Conservation (phyloP, 75 land plant genomes). For the Sequoiadendron giganteum region DNA sequence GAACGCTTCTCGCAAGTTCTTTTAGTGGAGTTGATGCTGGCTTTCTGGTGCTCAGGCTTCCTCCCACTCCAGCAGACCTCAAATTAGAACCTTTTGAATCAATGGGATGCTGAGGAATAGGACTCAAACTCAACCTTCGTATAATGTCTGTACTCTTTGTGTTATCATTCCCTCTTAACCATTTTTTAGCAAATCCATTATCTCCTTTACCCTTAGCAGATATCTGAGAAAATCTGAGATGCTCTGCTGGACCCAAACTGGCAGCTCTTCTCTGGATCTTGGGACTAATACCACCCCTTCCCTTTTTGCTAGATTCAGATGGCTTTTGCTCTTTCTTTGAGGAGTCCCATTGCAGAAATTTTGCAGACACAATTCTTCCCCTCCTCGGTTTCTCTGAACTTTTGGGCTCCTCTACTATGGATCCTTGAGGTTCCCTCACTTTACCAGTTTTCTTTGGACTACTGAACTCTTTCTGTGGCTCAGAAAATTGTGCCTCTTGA, state of each 20-base stretch:
- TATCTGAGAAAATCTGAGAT: background rate
- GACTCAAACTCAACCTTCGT: conserved; percentile 4
- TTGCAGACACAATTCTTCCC: conserved; percentile 12
- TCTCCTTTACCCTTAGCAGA: background rate
- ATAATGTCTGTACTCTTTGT: background rate
- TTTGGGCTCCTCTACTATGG: background rate
- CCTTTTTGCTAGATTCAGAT: background rate
- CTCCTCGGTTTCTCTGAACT: background rate
- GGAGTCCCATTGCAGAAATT: conserved; percentile 9
- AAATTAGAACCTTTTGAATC: background rate
- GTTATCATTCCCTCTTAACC: background rate
- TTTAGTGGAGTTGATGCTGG: background rate
- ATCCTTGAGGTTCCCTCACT: background rate
- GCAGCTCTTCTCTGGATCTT: background rate
- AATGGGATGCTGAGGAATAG: background rate
- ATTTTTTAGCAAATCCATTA: background rate
- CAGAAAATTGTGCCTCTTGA: background rate
- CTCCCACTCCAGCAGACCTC: background rate
- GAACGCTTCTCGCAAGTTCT: background rate
- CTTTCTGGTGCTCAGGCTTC: background rate
- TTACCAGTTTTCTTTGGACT: background rate
- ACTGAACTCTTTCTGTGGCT: background rate
- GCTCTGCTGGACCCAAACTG: conserved; percentile 6
- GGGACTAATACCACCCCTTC: background rate
- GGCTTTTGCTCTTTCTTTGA: conserved; percentile 1